Base-by-base conservation (phyloP, 768 basidiomycete species). In the Zangia roseola region DNA sequence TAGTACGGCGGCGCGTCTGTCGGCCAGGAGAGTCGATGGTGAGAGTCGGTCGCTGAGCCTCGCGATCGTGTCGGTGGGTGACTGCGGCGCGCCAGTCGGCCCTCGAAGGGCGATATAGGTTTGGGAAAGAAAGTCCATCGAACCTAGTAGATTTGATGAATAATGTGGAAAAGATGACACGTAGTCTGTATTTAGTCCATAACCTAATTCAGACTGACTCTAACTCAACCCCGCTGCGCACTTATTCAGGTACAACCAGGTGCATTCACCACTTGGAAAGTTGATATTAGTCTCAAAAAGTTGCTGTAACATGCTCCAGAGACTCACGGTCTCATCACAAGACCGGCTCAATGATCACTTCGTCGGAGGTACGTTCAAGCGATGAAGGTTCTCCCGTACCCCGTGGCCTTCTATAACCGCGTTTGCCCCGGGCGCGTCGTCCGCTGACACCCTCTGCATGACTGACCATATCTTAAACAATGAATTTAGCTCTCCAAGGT, bases 1-100 rank as follows among this genome's bases (percentile, higher is more conserved):
- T 44, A 97, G 74, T n/a, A 99, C 87, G 0, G 95, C 88, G 23
- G 95, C 95, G 49, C 92, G 81, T 58, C 97, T 78, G 71, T 98
- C 97, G 25, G 93, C 88, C 14, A 94, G 81, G 21, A 91, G 82
- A 0, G 90, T 86, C 4, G 88, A 83, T n/a, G 94, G 92, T 17
- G 91, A 88, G 19, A 99, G 82, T 25, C 93, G 75, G 65, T 97
- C 94, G 56, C 86, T 88, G 55, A 98, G 84, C 57, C 86, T 84
- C 24, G 82, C 79, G 61, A 98, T 93, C 19, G 91, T 93, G 49
- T 95, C 93, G 20, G 78, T 70, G 2, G 93, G 79, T 0, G 86
- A 88, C 65, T 95, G 94, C 5, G 88, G 87, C 10, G 83, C 82
- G 10, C 88, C 90, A 1, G 86, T 82, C 17, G 90, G 88, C 33